A percentile compares a stretch with the other conserved stretches of the same genome.
phyloP scores from a whole-genome alignment of 1,284 basidiomycete genomes.

The Pterulicium gracile region DNA sequence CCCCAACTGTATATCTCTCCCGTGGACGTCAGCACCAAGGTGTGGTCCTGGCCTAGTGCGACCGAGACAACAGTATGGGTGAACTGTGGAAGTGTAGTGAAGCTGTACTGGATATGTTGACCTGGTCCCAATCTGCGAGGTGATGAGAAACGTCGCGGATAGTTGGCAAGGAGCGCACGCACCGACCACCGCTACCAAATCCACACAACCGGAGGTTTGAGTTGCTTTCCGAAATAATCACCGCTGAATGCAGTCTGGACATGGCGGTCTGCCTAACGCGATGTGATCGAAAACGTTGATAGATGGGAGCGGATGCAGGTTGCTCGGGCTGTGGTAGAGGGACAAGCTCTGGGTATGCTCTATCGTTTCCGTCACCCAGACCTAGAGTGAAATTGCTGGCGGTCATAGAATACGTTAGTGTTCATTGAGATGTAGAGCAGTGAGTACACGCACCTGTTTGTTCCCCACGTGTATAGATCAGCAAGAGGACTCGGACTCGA shows the following conservation, averaged over 20 bases:
- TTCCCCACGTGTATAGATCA: slow-evolving; percentile 88
- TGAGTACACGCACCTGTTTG: slow-evolving; percentile 57
- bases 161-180: slow-evolving; percentile 11
- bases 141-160: neutral
- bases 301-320: neutral
- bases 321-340: slow-evolving; percentile 29
- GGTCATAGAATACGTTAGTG: no score
- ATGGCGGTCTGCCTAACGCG: slow-evolving; percentile 62
- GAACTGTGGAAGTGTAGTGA: slow-evolving; percentile 53
- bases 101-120: slow-evolving; percentile 72
- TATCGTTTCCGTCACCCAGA: slow-evolving; percentile 72
- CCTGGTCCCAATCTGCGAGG: slow-evolving; percentile 55
- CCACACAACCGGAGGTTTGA: slow-evolving; percentile 81
- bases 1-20: slow-evolving; percentile 92
- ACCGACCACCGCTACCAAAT: slow-evolving; percentile 78
- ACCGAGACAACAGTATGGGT: slow-evolving; percentile 46
- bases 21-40: slow-evolving; percentile 68
- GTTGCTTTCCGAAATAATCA: slow-evolving; percentile 63
- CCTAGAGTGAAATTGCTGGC: slow-evolving; percentile 80
- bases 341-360: slow-evolving; percentile 74
- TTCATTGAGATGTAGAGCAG: neutral
- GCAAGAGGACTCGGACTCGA: slow-evolving; percentile 23
- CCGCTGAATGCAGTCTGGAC: slow-evolving; percentile 78
- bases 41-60: slow-evolving; percentile 91
- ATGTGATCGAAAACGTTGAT: neutral